phyloP scores from a whole-genome alignment of 2,329 filamentous ascomycete genomes.

The Elsinoe fawcettii region DNA sequence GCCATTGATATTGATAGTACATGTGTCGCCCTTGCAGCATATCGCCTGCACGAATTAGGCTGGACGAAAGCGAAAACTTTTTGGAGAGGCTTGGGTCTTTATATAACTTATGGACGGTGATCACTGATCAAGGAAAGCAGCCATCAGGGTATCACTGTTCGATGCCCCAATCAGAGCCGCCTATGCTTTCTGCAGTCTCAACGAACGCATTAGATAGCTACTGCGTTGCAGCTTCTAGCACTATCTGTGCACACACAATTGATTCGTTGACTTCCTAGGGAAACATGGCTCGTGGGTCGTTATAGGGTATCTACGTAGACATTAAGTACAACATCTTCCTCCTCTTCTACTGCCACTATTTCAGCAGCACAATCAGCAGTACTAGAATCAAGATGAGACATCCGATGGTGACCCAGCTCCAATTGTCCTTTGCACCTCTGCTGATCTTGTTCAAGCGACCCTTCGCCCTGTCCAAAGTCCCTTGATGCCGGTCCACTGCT shows the following conservation, averaged over 20 bases:
- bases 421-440: conserved; percentile 70
- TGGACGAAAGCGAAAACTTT: not conserved
- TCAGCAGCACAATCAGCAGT: conserved; percentile 72
- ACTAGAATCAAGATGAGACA: conserved; percentile 72
- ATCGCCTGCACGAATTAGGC: not conserved
- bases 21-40: too few species aligned
- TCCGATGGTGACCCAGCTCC: conserved; percentile 77
- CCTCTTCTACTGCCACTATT: conserved; percentile 38
- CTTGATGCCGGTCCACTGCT: conserved; percentile 71
- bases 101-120: not conserved
- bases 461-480: conserved; percentile 66
- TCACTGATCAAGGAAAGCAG: not conserved
- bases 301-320: conserved; percentile 6
- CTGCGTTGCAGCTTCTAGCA: too few species aligned
- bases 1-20: too few species aligned
- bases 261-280: not conserved
- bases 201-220: too few species aligned
- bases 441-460: conserved; percentile 64
- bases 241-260: not conserved
- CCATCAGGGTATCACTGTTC: conserved; percentile 10
- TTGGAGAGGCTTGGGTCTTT: not conserved
- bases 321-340: not conserved
- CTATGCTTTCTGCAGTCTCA: too few species aligned
- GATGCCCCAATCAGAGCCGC: not conserved
- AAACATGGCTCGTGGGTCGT: conserved; percentile 1